phyloP scores from a whole-genome alignment of 305 asterid genomes.

The Fraxinus greggii region DNA sequence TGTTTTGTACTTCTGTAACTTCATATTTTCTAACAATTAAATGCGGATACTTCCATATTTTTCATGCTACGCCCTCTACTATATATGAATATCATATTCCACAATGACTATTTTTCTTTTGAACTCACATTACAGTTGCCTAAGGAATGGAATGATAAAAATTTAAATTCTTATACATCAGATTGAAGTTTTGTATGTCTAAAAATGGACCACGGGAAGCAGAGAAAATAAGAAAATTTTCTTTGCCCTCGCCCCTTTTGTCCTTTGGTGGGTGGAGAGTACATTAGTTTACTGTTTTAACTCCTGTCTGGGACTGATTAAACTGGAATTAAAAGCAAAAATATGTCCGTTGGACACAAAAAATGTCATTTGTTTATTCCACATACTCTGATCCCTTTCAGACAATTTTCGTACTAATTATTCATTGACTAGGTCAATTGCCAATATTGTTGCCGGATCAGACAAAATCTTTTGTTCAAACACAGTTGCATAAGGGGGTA shows the following conservation, averaged over 20 bases:
- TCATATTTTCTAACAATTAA: not conserved
- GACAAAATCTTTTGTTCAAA: too few relatives aligned
- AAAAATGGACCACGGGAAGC: not conserved
- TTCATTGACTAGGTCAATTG: too few relatives aligned
- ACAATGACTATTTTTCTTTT: not conserved
- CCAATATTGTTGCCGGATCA: too few relatives aligned
- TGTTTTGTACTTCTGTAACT: conserved; percentile 6
- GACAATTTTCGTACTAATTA: not conserved
- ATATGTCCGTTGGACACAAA: not conserved
- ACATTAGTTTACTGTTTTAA: not conserved
- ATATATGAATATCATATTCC: not conserved
- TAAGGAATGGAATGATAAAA: not conserved
- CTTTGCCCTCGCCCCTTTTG: not conserved
- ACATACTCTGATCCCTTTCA: not conserved
- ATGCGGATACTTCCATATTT: not conserved
- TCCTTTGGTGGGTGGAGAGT: not conserved
- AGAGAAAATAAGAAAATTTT: not conserved
- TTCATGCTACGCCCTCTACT: not conserved
- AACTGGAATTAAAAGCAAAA: not conserved
- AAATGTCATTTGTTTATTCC: not conserved
- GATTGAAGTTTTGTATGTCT: not conserved
- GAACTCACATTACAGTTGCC: conserved; percentile 5
- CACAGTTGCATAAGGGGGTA: too few relatives aligned
- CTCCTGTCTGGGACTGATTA: not conserved
- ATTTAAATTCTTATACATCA: not conserved